Conservation (phyloP, 2,329 filamentous ascomycete genomes). For the Ophiostoma sp. region DNA sequence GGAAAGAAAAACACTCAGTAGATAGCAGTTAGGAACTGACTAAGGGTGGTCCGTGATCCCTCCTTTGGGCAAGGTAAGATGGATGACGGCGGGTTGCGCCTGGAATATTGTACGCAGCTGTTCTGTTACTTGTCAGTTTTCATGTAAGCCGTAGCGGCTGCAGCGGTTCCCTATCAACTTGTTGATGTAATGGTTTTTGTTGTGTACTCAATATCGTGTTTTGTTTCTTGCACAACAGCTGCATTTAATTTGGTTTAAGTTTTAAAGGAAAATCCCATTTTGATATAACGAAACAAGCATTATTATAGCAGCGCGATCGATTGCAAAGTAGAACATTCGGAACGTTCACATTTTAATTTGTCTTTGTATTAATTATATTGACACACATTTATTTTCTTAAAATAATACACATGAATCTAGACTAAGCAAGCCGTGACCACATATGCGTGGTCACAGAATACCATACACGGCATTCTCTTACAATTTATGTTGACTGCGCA, state of each 20-base stretch:
- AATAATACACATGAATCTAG: no score
- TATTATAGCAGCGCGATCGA: no score
- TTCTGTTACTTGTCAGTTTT: neutral
- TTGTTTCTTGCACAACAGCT: neutral
- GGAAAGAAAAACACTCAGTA: neutral
- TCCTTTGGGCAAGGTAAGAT: neutral
- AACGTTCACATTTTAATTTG: no score
- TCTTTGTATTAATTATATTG: no score
- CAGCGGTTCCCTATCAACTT: neutral
- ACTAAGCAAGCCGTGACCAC: neutral
- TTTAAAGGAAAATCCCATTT: no score
- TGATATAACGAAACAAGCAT: no score
- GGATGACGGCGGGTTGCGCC: conserved; percentile 14
- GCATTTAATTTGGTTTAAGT: neutral
- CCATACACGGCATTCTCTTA: neutral
- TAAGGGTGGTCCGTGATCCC: conserved; percentile 7
- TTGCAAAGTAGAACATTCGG: no score
- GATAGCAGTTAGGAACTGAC: no score
- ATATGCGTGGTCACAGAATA: neutral
- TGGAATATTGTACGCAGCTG: neutral
- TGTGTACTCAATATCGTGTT: neutral
- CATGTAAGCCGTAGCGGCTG: conserved; percentile 1
- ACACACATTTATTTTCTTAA: no score
- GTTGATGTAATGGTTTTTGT: neutral
- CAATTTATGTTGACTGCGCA: neutral